Conservation (phyloP, 139 green algal species). For the Volvox reticuliferus region DNA sequence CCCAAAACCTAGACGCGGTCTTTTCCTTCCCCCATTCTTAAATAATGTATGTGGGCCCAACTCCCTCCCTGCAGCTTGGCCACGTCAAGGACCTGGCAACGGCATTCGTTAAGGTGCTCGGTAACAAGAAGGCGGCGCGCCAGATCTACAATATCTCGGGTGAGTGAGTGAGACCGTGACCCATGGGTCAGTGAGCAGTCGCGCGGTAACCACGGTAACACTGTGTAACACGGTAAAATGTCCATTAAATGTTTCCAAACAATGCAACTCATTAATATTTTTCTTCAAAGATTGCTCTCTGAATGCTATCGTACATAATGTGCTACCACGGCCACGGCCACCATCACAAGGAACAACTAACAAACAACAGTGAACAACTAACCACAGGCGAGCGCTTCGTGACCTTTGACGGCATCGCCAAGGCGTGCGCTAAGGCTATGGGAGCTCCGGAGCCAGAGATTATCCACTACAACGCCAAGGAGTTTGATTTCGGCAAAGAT, state of each 20-base stretch:
- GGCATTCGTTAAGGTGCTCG: conserved; percentile 86
- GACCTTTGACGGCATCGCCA: conserved; percentile 96
- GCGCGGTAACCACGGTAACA: too few species aligned
- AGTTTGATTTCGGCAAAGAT: conserved; percentile 94
- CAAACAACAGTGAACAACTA: too few species aligned
- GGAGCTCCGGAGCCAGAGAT: conserved; percentile 90
- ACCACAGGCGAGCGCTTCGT: conserved; percentile 81
- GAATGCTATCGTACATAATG: too few species aligned
- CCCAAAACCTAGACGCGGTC: too few species aligned
- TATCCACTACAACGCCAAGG: conserved; percentile 96
- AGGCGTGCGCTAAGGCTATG: conserved; percentile 91
- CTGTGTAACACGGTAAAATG: too few species aligned
- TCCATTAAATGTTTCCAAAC: too few species aligned
- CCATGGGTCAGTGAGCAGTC: neutral
- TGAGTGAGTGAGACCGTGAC: neutral
- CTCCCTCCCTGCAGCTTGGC: conserved; percentile 75
- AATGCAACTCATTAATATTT: too few species aligned
- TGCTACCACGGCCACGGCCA: too few species aligned
- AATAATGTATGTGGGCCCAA: too few species aligned
- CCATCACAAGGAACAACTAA: too few species aligned
- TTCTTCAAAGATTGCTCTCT: too few species aligned
- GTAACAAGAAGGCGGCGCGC: conserved; percentile 82
- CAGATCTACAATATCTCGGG: conserved; percentile 88
- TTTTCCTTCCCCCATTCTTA: too few species aligned
- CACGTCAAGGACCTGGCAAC: conserved; percentile 92